A percentile compares a stretch with the other conserved stretches of the same genome.
Conservation (phyloP, 2,329 filamentous ascomycete genomes). For the Orbilia brochopaga region DNA sequence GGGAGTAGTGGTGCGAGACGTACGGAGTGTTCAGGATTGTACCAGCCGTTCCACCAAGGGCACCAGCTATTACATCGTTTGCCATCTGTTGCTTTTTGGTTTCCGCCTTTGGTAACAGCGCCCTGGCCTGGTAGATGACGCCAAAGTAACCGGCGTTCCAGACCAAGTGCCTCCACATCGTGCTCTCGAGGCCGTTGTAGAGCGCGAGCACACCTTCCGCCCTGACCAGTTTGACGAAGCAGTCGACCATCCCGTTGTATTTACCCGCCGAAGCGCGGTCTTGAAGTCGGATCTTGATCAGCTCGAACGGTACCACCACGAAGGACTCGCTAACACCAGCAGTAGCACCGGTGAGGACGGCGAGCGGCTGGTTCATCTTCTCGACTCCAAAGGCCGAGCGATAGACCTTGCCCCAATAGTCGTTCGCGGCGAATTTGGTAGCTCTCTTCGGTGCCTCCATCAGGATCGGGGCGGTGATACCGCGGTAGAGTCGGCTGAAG, state of each 20-base stretch:
- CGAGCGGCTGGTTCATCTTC: constrained; percentile 86
- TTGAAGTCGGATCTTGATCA: constrained; percentile 97
- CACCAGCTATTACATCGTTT: constrained; percentile 86
- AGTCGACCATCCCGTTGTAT: constrained; percentile 82
- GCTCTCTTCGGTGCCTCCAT: constrained; percentile 98
- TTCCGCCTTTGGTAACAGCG: constrained; percentile 78
- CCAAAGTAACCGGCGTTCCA: constrained; percentile 99
- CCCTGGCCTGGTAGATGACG: constrained; percentile 95
- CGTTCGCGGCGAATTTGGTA: constrained; percentile 98
- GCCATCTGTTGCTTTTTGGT: constrained; percentile 80
- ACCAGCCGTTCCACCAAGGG: constrained; percentile 85
- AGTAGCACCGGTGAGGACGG: constrained; percentile 89
- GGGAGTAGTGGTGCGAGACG: not conserved
- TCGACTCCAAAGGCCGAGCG: constrained; percentile 80
- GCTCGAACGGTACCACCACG: constrained; percentile 96
- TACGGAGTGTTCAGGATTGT: constrained; percentile 88
- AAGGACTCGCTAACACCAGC: constrained; percentile 95
- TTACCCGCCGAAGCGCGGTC: constrained; percentile 91
- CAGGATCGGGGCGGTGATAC: constrained; percentile 91
- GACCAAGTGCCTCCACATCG: constrained; percentile 90
- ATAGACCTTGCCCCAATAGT: constrained; percentile 96
- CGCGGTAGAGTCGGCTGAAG: constrained; percentile 89
- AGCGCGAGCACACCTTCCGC: constrained; percentile 84
- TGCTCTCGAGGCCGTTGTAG: constrained; percentile 96
- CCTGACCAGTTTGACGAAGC: constrained; percentile 78